These are phyloP conservation scores for Phytophthora crassamura DNA, from an alignment of 352 stramenopile species.

Conservation along the genomic window DNA sequence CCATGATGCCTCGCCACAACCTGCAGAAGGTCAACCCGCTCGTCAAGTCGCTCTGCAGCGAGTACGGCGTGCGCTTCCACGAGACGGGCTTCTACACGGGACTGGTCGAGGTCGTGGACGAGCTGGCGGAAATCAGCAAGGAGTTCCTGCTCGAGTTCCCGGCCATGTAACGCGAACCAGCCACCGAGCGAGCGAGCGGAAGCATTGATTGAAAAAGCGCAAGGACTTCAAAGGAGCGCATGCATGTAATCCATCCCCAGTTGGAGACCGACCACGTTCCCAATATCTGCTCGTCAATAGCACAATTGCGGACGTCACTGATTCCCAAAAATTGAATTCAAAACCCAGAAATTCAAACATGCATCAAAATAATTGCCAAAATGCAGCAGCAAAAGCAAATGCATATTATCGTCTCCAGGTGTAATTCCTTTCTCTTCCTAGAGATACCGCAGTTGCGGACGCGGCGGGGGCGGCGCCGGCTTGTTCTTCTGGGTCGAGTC, in stretches of 20 bases:
- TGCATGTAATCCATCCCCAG: conserved; percentile 31
- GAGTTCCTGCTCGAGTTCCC: conserved; percentile 98
- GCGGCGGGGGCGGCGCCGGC: conserved; percentile 64
- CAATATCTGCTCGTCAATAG: conserved; percentile 10
- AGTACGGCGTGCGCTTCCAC: conserved; percentile 97
- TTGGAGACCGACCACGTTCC: conserved; percentile 13
- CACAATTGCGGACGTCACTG: conserved; percentile 7
- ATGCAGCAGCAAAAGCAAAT: background rate
- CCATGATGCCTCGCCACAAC: conserved; percentile 97
- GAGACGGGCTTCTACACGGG: conserved; percentile 94
- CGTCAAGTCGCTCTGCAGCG: conserved; percentile 97
- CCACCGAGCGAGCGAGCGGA: background rate
- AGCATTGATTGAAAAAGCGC: background rate
- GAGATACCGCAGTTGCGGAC: conserved; percentile 54
- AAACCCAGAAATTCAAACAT: background rate
- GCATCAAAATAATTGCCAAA: background rate
- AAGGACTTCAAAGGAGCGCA: conserved; percentile 18
- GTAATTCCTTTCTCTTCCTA: conserved; percentile 10
- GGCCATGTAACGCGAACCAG: conserved; percentile 93
- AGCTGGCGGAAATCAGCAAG: conserved; percentile 93
- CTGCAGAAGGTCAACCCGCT: conserved; percentile 93
- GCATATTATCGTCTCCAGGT: conserved; percentile 8
- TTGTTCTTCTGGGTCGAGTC: conserved; percentile 39
- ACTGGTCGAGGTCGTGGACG: conserved; percentile 94
- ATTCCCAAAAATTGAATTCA: conserved; percentile 13